phyloP scores from a whole-genome alignment of 257 asterid genomes.

The Salvia rosmarinus region DNA sequence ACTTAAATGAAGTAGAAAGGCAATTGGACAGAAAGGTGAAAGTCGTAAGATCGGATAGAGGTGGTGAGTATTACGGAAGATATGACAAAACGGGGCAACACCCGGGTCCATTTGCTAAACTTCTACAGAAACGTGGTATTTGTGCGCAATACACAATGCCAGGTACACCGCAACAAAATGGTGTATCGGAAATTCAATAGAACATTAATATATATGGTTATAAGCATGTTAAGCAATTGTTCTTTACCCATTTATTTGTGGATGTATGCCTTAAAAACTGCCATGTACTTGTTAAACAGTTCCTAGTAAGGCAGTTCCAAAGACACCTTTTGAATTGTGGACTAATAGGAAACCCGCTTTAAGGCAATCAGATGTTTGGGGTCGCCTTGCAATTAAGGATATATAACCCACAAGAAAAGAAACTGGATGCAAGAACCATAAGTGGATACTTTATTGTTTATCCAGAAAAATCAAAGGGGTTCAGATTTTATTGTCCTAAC shows the following conservation, averaged over 20 bases:
- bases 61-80: too few relatives aligned
- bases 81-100: not conserved
- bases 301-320: too few relatives aligned
- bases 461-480: constrained; percentile 7
- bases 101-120: not conserved
- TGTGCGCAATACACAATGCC: not conserved
- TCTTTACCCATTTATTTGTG: too few relatives aligned
- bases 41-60: too few relatives aligned
- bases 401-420: not conserved
- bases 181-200: not conserved
- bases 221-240: not conserved
- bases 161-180: not conserved
- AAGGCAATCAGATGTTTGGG: not conserved
- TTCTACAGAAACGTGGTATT: not conserved
- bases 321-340: too few relatives aligned
- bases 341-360: too few relatives aligned
- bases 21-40: too few relatives aligned
- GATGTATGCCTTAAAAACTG: too few relatives aligned
- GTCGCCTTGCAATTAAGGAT: not conserved
- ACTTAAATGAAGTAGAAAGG: too few relatives aligned
- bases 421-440: constrained; percentile 2
- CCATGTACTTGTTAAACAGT: too few relatives aligned
- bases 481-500: not conserved
- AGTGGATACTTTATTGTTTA: not conserved
- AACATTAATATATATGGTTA: not conserved